Evolutionary conservation across 768 basidiomycete species (phyloP), one percentile per base, ranked within the genome.

Genomic region (Suillus plorans): DNA sequence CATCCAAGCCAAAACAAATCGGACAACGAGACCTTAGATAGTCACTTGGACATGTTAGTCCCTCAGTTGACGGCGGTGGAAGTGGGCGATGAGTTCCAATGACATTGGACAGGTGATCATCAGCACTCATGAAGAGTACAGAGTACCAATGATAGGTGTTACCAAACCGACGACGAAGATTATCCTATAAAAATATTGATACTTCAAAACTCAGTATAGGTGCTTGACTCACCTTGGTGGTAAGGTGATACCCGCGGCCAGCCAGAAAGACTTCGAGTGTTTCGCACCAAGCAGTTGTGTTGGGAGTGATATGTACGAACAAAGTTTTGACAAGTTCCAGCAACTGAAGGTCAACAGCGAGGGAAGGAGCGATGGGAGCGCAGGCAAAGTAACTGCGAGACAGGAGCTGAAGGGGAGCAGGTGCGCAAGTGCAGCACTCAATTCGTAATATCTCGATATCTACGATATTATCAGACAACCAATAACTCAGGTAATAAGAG

Each of bases 321-420:
- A 79, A 64, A 2, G 65, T 50, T 20, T 60, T 45, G 0, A 72
- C 73, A 31, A 79, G 75, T 28, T 73, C 69, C 25, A 79, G 61
- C 28, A 79, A 63, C 37, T 66, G 68, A 20, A 79, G 37, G 59
- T 77, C 72, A 4, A 80, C 72, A 20, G 75, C 77, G 0, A 79
- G 64, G 9, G 72, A 70, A 10, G 78, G 78, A 0, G 59, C 50
- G 1, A 70, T 34, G 2, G 78, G 78, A 20, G 76, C 64, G 39
- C 69, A 73, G 16, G 77, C 69, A 58, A 78, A 76, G 14, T 70
- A 65, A 5, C 74, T 70, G 13, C 16, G 44, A 44, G 60, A 25
- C 2, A 78, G 57, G 7, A 77, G 72, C 52, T 78, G 75, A 12
- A 34, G 34, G 18, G 71, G 63, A 4, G 68, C 72, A 64, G 64